Evolutionary conservation across 2,329 filamentous ascomycete species (phyloP).

Genomic region (Sporothrix phasma): DNA sequence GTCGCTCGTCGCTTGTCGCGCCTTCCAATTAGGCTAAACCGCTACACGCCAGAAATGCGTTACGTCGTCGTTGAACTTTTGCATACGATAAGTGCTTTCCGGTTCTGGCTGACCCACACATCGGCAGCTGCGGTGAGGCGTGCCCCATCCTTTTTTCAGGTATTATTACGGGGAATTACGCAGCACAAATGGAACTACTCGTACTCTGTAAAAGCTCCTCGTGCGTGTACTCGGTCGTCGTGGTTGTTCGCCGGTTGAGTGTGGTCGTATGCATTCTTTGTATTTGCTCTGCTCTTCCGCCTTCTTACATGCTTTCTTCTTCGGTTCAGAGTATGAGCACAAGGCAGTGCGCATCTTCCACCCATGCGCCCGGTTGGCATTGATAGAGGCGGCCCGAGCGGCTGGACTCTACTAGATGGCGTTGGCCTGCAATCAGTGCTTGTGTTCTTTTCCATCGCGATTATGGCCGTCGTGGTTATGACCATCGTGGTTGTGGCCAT

Average conservation of each 20-base stretch:
- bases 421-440: not conserved
- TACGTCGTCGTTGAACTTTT: not conserved
- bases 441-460: constrained; percentile 9
- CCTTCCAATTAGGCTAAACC: constrained; percentile 16
- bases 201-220: not conserved
- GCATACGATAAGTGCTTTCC: not conserved
- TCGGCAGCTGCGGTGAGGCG: not conserved
- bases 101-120: not conserved
- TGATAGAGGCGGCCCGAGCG: not conserved
- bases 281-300: not conserved
- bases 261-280: not conserved
- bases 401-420: not conserved
- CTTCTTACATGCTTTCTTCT: not conserved
- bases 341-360: not conserved
- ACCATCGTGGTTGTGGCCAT: constrained; percentile 35
- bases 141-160: not conserved
- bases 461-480: constrained; percentile 23
- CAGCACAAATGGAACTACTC: not conserved
- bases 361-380: not conserved
- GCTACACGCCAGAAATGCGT: not conserved
- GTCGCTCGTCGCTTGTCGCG: not conserved
- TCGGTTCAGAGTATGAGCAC: not conserved
- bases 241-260: too few relatives aligned
- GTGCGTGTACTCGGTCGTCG: too few relatives aligned
- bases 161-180: not conserved